phyloP scores from a whole-genome alignment of 306 rosid genomes.

The Sesbania bispinosa region DNA sequence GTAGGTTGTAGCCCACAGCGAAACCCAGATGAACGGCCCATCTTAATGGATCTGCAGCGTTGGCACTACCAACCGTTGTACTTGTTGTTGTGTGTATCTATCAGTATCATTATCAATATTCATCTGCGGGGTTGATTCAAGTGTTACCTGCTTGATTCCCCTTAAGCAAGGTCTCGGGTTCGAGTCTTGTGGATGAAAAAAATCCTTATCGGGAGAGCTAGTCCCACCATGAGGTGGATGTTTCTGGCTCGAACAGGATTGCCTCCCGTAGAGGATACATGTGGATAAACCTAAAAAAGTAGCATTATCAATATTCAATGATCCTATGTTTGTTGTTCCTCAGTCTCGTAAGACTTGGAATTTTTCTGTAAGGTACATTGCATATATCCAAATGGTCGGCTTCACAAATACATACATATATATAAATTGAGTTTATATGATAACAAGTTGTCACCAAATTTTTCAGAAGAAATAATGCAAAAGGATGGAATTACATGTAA shows the following conservation, averaged over 20 bases:
- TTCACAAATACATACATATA: not conserved
- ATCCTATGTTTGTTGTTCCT: not conserved
- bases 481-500: not conserved
- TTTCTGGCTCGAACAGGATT: too few relatives aligned
- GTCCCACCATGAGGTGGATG: too few relatives aligned
- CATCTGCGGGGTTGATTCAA: too few relatives aligned
- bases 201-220: too few relatives aligned
- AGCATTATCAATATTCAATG: conserved; percentile 5
- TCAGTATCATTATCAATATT: not conserved
- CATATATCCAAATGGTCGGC: not conserved
- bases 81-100: not conserved
- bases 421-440: not conserved
- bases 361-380: conserved; percentile 14
- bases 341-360: not conserved
- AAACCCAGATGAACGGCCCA: not conserved
- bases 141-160: too few relatives aligned
- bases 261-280: too few relatives aligned
- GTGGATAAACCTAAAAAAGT: too few relatives aligned
- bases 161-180: too few relatives aligned
- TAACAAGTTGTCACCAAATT: not conserved
- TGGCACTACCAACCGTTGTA: too few relatives aligned
- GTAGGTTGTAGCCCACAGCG: not conserved
- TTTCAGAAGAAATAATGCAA: not conserved
- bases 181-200: too few relatives aligned
- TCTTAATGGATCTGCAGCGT: not conserved